Evolutionary conservation across 1,284 basidiomycete genomes (phyloP).

Genomic region (Malassezia equina): DNA sequence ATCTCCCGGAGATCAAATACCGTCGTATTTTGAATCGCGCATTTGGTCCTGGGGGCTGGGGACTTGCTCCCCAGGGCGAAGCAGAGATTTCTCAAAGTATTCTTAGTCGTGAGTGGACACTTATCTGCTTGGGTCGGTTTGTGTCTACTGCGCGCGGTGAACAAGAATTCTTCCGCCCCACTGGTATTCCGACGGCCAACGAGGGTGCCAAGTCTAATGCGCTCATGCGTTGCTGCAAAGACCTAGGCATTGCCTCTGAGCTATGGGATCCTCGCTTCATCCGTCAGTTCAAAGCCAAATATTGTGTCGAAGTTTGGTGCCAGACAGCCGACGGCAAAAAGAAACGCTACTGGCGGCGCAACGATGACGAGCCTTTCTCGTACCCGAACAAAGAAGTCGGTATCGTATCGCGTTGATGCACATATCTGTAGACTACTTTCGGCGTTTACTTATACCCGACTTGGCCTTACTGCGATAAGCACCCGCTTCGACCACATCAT

Average conservation of each 20-base stretch:
- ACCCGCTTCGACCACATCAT: slow-evolving; percentile 36
- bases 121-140: slow-evolving; percentile 85
- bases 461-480: slow-evolving; percentile 15
- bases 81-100: slow-evolving; percentile 65
- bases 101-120: slow-evolving; percentile 85
- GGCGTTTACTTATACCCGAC: slow-evolving; percentile 1
- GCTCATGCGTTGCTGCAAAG: slow-evolving; percentile 95
- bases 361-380: slow-evolving; percentile 40
- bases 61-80: slow-evolving; percentile 82
- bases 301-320: slow-evolving; percentile 73
- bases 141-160: slow-evolving; percentile 87
- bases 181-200: slow-evolving; percentile 80
- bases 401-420: neutral
- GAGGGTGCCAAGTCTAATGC: slow-evolving; percentile 96
- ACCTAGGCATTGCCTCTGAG: slow-evolving; percentile 88
- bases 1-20: slow-evolving; percentile 96
- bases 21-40: slow-evolving; percentile 84
- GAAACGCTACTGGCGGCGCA: slow-evolving; percentile 46
- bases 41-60: slow-evolving; percentile 95
- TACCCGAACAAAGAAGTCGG: slow-evolving; percentile 47
- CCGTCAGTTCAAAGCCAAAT: slow-evolving; percentile 74
- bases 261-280: slow-evolving; percentile 96
- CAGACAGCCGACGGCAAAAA: slow-evolving; percentile 66
- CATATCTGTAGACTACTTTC: neutral
- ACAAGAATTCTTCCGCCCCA: slow-evolving; percentile 90